These are phyloP conservation scores for Lithohypha guttulata DNA, from an alignment of 2,329 filamentous ascomycete species.

Conservation along the genomic window DNA sequence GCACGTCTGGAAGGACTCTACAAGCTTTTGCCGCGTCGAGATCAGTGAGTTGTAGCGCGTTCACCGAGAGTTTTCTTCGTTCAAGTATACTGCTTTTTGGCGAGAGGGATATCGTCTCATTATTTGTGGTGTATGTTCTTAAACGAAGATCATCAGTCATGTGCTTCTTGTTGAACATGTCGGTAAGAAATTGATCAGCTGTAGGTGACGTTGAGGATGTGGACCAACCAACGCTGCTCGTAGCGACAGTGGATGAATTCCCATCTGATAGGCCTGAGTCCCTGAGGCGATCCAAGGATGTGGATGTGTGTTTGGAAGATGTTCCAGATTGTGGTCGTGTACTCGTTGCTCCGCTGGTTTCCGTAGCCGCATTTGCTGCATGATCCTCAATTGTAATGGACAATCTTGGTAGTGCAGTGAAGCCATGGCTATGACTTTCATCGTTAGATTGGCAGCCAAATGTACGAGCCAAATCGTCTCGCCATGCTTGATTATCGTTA, in stretches of 20 bases:
- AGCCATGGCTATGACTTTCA: not conserved
- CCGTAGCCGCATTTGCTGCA: no score
- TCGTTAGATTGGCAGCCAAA: slow-evolving; percentile 2
- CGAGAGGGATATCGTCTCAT: not conserved
- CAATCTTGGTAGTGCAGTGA: slow-evolving; percentile 5
- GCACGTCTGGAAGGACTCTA: not conserved
- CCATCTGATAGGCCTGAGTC: slow-evolving; percentile 1
- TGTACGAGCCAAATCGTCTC: slow-evolving; percentile 7
- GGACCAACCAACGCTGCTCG: slow-evolving; percentile 1
- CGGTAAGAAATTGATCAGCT: slow-evolving; percentile 1
- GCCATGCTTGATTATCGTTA: slow-evolving; percentile 11
- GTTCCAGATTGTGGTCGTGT: not conserved
- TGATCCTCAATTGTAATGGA: slow-evolving; percentile 10
- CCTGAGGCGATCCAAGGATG: slow-evolving; percentile 2
- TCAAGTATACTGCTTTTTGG: not conserved
- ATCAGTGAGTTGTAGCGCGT: not conserved
- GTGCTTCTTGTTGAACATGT: not conserved
- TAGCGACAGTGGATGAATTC: not conserved
- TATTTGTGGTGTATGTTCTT: not conserved
- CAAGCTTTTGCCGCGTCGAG: not conserved
- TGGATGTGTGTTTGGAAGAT: slow-evolving; percentile 4
- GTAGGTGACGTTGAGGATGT: slow-evolving; percentile 4
- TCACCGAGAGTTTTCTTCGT: slow-evolving; percentile 1
- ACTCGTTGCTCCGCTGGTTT: no score
- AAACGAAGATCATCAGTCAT: not conserved